These are phyloP conservation scores for Scutellaria barbata DNA, from an alignment of 257 asterid genomes.

Conservation along the genomic window DNA sequence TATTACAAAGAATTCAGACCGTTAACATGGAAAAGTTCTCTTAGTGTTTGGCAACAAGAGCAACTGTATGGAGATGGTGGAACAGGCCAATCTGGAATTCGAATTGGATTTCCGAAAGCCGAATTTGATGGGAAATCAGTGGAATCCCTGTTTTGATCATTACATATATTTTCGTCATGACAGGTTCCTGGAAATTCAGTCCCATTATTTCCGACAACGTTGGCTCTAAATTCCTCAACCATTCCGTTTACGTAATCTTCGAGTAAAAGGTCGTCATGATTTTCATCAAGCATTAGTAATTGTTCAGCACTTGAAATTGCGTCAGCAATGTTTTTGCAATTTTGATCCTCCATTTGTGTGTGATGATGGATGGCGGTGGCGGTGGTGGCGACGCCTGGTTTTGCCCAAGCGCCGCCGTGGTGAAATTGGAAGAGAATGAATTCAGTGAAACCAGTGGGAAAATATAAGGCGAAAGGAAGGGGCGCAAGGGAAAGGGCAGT, in stretches of 20 bases:
- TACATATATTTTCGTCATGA: constrained; percentile 11
- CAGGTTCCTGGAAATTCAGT: constrained; percentile 32
- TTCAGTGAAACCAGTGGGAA: not conserved
- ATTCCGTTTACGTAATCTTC: constrained; percentile 29
- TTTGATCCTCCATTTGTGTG: constrained; percentile 39
- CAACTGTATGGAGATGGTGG: constrained; percentile 53
- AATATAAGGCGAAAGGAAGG: not conserved
- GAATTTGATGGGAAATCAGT: constrained; percentile 15
- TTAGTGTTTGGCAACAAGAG: constrained; percentile 57
- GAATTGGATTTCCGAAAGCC: constrained; percentile 45
- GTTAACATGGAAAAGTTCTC: constrained; percentile 60
- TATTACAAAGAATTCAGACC: constrained; percentile 39
- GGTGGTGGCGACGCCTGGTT: constrained; percentile 59
- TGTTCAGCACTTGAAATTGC: constrained; percentile 28
- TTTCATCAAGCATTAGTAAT: constrained; percentile 30
- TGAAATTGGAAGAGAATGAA: not conserved
- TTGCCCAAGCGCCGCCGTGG: constrained; percentile 56
- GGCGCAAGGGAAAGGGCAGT: constrained; percentile 51
- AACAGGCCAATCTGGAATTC: constrained; percentile 49
- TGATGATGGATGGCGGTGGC: not conserved
- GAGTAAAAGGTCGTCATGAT: constrained; percentile 8
- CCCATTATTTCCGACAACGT: constrained; percentile 12
- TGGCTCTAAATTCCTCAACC: constrained; percentile 26
- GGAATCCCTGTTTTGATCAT: constrained; percentile 3
- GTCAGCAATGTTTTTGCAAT: constrained; percentile 11